Evolutionary conservation across 2,329 filamentous ascomycete genomes (phyloP).

Genomic region (Daldinia eschscholtzii): DNA sequence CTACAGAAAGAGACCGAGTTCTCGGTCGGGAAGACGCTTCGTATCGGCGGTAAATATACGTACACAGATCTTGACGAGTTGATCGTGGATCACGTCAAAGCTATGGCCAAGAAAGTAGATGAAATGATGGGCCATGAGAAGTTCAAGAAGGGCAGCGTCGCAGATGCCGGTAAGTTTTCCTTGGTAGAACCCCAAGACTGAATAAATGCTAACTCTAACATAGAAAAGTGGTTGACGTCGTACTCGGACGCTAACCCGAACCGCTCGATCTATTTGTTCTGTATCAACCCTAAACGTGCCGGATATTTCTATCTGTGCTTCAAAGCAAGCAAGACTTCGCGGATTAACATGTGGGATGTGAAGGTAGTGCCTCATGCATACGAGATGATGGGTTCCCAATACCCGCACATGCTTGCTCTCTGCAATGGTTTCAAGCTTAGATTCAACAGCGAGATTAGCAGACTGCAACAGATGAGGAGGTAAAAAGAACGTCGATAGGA

Average conservation of each 20-base stretch:
- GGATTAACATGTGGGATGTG: slow-evolving; percentile 83
- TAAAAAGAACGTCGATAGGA: slow-evolving; percentile 20
- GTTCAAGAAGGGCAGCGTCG: slow-evolving; percentile 84
- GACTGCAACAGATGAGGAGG: slow-evolving; percentile 62
- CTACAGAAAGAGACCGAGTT: slow-evolving; percentile 98
- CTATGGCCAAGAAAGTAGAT: slow-evolving; percentile 97
- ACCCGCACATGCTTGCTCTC: slow-evolving; percentile 93
- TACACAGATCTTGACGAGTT: slow-evolving; percentile 97
- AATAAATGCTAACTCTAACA: slow-evolving; percentile 42
- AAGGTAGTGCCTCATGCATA: slow-evolving; percentile 94
- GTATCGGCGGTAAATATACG: slow-evolving; percentile 87
- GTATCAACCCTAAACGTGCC: slow-evolving; percentile 89
- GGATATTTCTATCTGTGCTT: slow-evolving; percentile 98
- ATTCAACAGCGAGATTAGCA: slow-evolving; percentile 74
- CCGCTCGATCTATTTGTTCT: slow-evolving; percentile 94
- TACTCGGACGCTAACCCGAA: slow-evolving; percentile 97
- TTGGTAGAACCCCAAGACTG: not conserved
- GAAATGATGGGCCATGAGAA: slow-evolving; percentile 96
- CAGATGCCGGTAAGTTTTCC: slow-evolving; percentile 81
- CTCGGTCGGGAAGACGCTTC: slow-evolving; percentile 86
- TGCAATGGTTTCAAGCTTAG: slow-evolving; percentile 98
- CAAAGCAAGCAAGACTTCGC: slow-evolving; percentile 84
- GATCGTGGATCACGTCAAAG: slow-evolving; percentile 96
- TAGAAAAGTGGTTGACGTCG: slow-evolving; percentile 94
- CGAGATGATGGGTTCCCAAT: slow-evolving; percentile 87